Evolutionary conservation across 148 eudicot species (phyloP).

Genomic region (Mesembryanthemum crystallinum): DNA sequence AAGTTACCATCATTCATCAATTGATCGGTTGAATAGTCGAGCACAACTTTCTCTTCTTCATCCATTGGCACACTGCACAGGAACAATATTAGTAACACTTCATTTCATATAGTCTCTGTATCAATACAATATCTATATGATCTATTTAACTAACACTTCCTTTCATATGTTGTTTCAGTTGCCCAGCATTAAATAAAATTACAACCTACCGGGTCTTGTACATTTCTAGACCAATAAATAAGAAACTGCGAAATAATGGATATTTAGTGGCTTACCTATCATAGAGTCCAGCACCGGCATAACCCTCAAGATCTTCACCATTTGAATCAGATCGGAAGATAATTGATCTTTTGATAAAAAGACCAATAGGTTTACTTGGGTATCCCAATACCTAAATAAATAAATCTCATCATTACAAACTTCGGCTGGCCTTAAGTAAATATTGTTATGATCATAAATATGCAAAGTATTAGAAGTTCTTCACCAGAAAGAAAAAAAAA

Average conservation of each 20-base stretch:
- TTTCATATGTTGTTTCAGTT: no score
- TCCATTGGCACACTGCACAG: constrained; percentile 90
- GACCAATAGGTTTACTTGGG: constrained; percentile 97
- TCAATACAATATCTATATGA: no score
- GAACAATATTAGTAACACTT: constrained; percentile 13
- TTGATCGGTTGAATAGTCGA: constrained; percentile 81
- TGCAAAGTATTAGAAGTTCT: no score
- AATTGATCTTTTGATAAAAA: constrained; percentile 75
- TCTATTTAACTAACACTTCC: no score
- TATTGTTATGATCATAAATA: not conserved
- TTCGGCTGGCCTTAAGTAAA: not conserved
- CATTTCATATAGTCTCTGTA: no score
- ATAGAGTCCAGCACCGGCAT: constrained; percentile 98
- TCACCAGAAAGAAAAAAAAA: no score
- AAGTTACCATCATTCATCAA: constrained; percentile 55
- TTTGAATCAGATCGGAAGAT: constrained; percentile 99
- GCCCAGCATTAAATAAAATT: no score
- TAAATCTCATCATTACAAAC: not conserved
- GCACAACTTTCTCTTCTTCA: constrained; percentile 77
- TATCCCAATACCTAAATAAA: constrained; percentile 73
- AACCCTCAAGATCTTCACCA: constrained; percentile 99
- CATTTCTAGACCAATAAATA: not conserved
- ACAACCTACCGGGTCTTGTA: not conserved
- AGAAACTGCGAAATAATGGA: not conserved
- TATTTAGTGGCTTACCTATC: constrained; percentile 59